These are phyloP conservation scores for Earliella scabrosa DNA, from an alignment of 1,284 basidiomycete species.

Conservation along the genomic window DNA sequence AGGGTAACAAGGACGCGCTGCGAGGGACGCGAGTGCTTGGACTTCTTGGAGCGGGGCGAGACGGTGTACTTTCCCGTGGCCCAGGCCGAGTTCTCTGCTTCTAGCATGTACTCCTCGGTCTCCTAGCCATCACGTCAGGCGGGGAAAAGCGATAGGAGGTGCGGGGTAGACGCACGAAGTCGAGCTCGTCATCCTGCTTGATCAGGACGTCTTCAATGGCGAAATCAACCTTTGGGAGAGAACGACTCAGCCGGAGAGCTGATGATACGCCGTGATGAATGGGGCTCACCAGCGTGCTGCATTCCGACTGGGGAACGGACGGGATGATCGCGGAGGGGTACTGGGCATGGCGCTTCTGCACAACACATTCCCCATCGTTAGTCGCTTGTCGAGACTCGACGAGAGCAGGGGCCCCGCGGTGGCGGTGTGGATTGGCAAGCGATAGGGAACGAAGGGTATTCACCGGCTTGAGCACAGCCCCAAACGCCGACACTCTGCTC, in stretches of 20 bases:
- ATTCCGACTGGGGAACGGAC: slow-evolving; percentile 34
- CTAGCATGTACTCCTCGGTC: slow-evolving; percentile 23
- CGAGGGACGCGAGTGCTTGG: slow-evolving; percentile 4
- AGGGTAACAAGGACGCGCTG: background rate
- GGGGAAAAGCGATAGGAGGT: background rate
- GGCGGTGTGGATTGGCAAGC: slow-evolving; percentile 1
- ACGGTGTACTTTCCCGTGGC: slow-evolving; percentile 15
- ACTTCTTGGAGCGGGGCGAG: slow-evolving; percentile 6
- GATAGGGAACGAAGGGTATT: slow-evolving; percentile 17
- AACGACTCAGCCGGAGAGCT: background rate
- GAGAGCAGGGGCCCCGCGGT: slow-evolving; percentile 4
- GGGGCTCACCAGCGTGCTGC: slow-evolving; percentile 36
- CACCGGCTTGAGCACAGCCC: slow-evolving; percentile 28
- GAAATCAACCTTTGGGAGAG: slow-evolving; percentile 32
- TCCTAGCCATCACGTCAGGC: slow-evolving; percentile 8
- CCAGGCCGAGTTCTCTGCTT: slow-evolving; percentile 33
- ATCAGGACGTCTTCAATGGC: slow-evolving; percentile 13
- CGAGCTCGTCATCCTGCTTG: slow-evolving; percentile 5
- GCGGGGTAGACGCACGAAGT: slow-evolving; percentile 6
- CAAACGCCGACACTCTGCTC: slow-evolving; percentile 27
- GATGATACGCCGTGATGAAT: background rate
- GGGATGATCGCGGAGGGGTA: slow-evolving; percentile 21
- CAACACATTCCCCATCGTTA: slow-evolving; percentile 9
- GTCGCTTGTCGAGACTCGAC: slow-evolving; percentile 2
- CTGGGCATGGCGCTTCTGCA: slow-evolving; percentile 25